Evolutionary conservation across 805 yeast species (phyloP), one percentile per base, ranked within the genome.

Genomic region (Yamadazyma sp.): DNA sequence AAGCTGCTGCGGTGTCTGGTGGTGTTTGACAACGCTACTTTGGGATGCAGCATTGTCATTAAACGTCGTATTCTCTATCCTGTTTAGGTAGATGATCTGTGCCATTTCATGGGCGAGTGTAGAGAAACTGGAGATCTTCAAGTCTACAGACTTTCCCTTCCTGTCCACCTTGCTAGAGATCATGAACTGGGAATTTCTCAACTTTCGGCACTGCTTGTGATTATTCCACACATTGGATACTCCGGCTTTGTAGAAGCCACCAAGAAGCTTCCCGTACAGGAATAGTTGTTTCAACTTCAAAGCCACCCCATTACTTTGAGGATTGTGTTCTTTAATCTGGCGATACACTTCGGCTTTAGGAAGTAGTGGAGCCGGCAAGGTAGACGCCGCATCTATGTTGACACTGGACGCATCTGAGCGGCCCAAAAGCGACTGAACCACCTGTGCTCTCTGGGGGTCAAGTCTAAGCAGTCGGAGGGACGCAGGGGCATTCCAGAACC

Each of bases 241-340:
- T 1, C 91, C 90, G 2, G 61, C 54, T 42, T 73, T 73, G 60
- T 82, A 83, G 53, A 81, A 80, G 5, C 54, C 54, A 27, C 80
- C 48, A 28, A 78, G 46, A 2, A 60, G 45, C 48, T 72, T 71
- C 5, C 74, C 78, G 45, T 71, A 70, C 1, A 67, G 59, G 15
- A 58, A 50, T 48, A 65, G 65, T 46, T 76, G 77, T 36, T 62
- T 67, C 18, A 50, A 24, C 37, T 52, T 56, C 28, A 64, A 42
- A n/a, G 31, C 23, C 2, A 49, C 5, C 4, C 45, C 45, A 14
- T 41, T 29, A 6, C 42, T 44, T 11, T 47, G 46, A 2, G 53
- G 49, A 34, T 58, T 50, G 6, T 36, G 42, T 4, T 20, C 28
- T 5, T 48, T 50, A 3, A 64, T 57, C 23, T 55, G 55, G 3